Evolutionary conservation across 139 green algal species (phyloP).

Genomic region (Gonium pectorale): DNA sequence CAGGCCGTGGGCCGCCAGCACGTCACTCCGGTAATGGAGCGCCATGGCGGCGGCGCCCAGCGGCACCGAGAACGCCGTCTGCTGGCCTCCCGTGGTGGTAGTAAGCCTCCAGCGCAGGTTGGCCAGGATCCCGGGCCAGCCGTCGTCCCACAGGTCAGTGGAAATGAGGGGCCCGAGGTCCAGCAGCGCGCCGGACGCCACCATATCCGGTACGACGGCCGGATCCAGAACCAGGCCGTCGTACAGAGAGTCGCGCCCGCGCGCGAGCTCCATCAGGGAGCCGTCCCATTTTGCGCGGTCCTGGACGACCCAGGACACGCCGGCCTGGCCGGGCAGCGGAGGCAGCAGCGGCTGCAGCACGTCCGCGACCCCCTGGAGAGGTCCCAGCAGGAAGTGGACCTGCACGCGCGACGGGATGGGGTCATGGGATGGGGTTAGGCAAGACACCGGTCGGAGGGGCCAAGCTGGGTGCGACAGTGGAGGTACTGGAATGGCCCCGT

Average conservation of each 20-base stretch:
- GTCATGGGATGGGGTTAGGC: no score
- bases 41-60: slow-evolving; percentile 16
- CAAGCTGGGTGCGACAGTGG: no score
- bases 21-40: slow-evolving; percentile 24
- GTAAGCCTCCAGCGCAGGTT: background rate
- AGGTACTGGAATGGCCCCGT: no score
- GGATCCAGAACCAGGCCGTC: slow-evolving; percentile 4
- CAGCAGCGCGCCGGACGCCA: background rate
- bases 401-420: no score
- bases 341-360: background rate
- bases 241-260: background rate
- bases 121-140: slow-evolving; percentile 8
- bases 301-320: background rate
- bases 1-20: slow-evolving; percentile 30
- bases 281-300: background rate
- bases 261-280: background rate
- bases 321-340: background rate
- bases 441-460: no score
- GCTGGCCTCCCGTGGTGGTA: background rate
- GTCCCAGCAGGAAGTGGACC: slow-evolving; percentile 24
- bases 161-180: slow-evolving; percentile 3
- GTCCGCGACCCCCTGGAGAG: background rate
- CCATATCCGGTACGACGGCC: slow-evolving; percentile 11
- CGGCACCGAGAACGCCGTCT: background rate
- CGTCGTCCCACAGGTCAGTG: background rate